Evolutionary conservation across 2,329 filamentous ascomycete species (phyloP).

Genomic region (Onygenales sp.): DNA sequence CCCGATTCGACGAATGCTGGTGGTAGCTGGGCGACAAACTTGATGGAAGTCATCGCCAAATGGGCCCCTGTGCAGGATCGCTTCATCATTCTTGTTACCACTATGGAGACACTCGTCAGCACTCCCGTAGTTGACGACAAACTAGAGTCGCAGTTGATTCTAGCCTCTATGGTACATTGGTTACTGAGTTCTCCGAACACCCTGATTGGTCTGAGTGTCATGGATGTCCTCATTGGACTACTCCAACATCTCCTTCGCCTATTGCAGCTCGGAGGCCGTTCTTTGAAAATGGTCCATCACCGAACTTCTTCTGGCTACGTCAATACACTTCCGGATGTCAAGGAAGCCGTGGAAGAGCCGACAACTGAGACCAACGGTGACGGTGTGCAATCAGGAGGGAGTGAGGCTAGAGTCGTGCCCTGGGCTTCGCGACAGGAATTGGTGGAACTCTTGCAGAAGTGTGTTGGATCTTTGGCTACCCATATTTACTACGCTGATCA

Average conservation of each 20-base stretch:
- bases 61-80: slow-evolving; percentile 94
- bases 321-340: slow-evolving; percentile 7
- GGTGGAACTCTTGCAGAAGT: slow-evolving; percentile 62
- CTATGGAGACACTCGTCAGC: slow-evolving; percentile 65
- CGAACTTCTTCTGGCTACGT: slow-evolving; percentile 2
- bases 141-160: slow-evolving; percentile 61
- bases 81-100: slow-evolving; percentile 76
- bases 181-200: slow-evolving; percentile 83
- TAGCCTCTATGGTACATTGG: slow-evolving; percentile 70
- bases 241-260: slow-evolving; percentile 74
- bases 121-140: slow-evolving; percentile 61
- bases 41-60: slow-evolving; percentile 68
- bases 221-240: slow-evolving; percentile 82
- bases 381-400: slow-evolving; percentile 6
- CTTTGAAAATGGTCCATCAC: slow-evolving; percentile 3
- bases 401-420: slow-evolving; percentile 34
- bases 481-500: slow-evolving; percentile 97
- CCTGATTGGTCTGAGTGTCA: slow-evolving; percentile 88
- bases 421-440: slow-evolving; percentile 51
- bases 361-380: slow-evolving; percentile 4
- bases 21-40: slow-evolving; percentile 67
- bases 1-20: slow-evolving; percentile 34
- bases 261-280: slow-evolving; percentile 49
- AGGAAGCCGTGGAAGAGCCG: slow-evolving; percentile 20
- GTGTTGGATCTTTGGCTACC: slow-evolving; percentile 82